These are phyloP conservation scores for Periconia sp. DNA, from an alignment of 2,329 filamentous ascomycete genomes.

Conservation along the genomic window DNA sequence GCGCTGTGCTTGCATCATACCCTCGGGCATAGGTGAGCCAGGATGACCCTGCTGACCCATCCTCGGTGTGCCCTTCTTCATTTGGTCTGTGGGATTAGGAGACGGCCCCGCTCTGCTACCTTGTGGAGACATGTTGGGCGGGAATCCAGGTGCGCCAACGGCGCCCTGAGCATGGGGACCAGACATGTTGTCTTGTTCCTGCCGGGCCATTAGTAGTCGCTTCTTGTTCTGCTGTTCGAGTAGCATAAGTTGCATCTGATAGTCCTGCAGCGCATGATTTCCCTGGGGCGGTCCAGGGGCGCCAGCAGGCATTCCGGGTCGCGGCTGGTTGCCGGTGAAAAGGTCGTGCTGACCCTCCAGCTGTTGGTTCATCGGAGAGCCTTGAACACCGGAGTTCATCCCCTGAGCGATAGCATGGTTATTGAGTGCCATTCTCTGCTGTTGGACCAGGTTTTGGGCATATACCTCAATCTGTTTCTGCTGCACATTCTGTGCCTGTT, in stretches of 20 bases:
- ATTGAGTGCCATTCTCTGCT: conserved; percentile 81
- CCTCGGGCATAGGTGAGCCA: conserved; percentile 71
- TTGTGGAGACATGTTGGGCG: conserved; percentile 71
- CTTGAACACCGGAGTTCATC: conserved; percentile 74
- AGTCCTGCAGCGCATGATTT: conserved; percentile 84
- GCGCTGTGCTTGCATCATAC: conserved; percentile 66
- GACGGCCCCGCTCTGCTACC: conserved; percentile 73
- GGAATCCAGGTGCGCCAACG: conserved; percentile 62
- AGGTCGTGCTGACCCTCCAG: conserved; percentile 42
- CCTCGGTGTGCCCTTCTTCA: conserved; percentile 78
- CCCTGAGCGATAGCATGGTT: conserved; percentile 80
- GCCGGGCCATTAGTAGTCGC: conserved; percentile 80
- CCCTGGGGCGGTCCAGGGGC: conserved; percentile 60
- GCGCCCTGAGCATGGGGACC: conserved; percentile 57
- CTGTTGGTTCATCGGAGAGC: conserved; percentile 80
- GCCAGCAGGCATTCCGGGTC: conserved; percentile 65
- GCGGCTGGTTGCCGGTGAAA: conserved; percentile 41
- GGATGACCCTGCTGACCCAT: conserved; percentile 73
- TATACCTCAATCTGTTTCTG: conserved; percentile 88
- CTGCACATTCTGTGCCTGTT: conserved; percentile 65
- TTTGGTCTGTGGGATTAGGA: conserved; percentile 78
- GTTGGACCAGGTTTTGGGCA: conserved; percentile 81
- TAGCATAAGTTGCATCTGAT: conserved; percentile 88
- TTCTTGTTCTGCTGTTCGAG: conserved; percentile 90
- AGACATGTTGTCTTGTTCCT: conserved; percentile 73